These are phyloP conservation scores for Xerocomellus amylosporus DNA, from an alignment of 768 basidiomycete species.

Conservation along the genomic window DNA sequence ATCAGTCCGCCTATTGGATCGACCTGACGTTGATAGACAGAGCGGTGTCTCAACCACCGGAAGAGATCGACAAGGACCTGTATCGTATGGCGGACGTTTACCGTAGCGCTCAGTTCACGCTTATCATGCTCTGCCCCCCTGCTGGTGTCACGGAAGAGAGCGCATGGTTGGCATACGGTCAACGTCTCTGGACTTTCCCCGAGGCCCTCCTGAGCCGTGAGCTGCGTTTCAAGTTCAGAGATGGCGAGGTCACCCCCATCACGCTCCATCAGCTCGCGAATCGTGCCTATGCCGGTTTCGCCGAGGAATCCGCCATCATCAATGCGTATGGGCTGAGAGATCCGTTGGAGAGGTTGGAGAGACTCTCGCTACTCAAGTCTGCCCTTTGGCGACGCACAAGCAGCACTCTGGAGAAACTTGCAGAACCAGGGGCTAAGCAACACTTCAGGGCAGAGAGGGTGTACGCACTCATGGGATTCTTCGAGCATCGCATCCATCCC, in stretches of 20 bases:
- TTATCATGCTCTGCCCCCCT: constrained; percentile 17
- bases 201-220: constrained; percentile 22
- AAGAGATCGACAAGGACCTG: constrained; percentile 17
- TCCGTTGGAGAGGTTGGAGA: constrained; percentile 25
- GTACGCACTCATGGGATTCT: constrained; percentile 28
- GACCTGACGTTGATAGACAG: constrained; percentile 9
- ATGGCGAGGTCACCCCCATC: constrained; percentile 12
- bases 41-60: background rate
- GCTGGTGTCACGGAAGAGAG: background rate
- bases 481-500: constrained; percentile 24
- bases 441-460: constrained; percentile 21
- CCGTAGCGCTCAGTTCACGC: constrained; percentile 21
- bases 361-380: constrained; percentile 18
- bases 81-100: constrained; percentile 27
- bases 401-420: background rate
- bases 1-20: constrained; percentile 21
- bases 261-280: constrained; percentile 25
- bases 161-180: constrained; percentile 18
- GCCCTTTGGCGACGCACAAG: constrained; percentile 26
- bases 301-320: constrained; percentile 21
- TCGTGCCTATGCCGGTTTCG: constrained; percentile 16
- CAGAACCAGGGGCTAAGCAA: background rate
- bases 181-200: constrained; percentile 27
- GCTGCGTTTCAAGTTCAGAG: constrained; percentile 13
- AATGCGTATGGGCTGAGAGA: constrained; percentile 21